Percentiles rank a stretch among this genome's conserved stretches.
phyloP scores from a whole-genome alignment of 495 filamentous ascomycete species.

The Bathelium albidoporum region DNA sequence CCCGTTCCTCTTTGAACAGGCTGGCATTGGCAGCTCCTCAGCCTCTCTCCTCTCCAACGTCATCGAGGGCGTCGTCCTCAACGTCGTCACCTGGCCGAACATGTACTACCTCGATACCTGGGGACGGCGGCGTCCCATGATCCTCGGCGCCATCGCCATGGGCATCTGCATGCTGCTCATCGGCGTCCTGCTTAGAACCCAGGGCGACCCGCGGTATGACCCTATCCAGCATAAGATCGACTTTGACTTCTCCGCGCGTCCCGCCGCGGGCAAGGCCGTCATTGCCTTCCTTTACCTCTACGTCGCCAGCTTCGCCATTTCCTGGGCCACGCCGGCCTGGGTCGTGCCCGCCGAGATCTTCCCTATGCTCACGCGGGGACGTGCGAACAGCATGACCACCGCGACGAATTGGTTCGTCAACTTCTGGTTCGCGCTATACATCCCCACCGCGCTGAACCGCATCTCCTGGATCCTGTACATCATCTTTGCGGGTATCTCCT shows the following conservation, averaged over 20 bases:
- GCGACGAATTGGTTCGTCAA: constrained; percentile 9
- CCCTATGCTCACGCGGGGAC: background rate
- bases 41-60: constrained; percentile 11
- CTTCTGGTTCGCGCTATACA: constrained; percentile 7
- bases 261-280: constrained; percentile 10
- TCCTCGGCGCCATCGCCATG: constrained; percentile 7
- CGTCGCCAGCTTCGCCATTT: constrained; percentile 6
- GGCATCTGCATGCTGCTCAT: constrained; percentile 11
- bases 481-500: constrained; percentile 8
- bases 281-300: constrained; percentile 12
- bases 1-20: background rate
- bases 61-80: constrained; percentile 9
- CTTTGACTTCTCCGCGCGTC: constrained; percentile 8
- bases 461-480: constrained; percentile 6
- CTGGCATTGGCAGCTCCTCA: background rate
- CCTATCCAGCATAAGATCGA: constrained; percentile 4
- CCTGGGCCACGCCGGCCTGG: background rate
- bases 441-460: constrained; percentile 5
- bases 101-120: constrained; percentile 8
- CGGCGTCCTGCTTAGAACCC: constrained; percentile 5
- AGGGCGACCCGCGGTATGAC: constrained; percentile 5
- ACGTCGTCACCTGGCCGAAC: constrained; percentile 3
- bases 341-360: background rate
- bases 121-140: constrained; percentile 7
- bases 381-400: background rate